A percentile compares a stretch with the other conserved stretches of the same genome.
These are phyloP conservation scores for Annulohypoxylon nitens DNA, from an alignment of 495 filamentous ascomycete genomes.

Conservation along the genomic window DNA sequence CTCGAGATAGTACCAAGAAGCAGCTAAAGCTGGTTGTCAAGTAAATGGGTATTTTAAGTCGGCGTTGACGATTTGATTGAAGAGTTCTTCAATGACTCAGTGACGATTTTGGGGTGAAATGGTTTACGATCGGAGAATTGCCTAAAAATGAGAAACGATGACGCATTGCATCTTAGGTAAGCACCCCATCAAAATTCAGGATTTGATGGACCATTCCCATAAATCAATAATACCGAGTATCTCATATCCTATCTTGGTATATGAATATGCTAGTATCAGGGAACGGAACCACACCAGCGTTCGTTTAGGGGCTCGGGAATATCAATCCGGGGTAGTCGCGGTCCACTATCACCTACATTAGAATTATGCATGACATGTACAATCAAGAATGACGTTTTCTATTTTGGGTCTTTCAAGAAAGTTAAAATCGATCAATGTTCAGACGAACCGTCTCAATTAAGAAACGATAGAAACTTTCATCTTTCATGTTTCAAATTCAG, in stretches of 20 bases:
- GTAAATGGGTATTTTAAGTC: background rate
- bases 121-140: background rate
- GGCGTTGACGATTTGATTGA: background rate
- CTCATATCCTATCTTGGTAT: background rate
- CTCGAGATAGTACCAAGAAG: background rate
- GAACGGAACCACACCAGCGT: slow-evolving; percentile 7
- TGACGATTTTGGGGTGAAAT: background rate
- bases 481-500: background rate
- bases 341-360: slow-evolving; percentile 22
- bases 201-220: background rate
- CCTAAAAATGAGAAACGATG: slow-evolving; percentile 6
- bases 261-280: background rate
- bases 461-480: background rate
- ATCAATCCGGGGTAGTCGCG: slow-evolving; percentile 14
- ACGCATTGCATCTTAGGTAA: background rate
- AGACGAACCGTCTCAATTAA: background rate
- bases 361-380: slow-evolving; percentile 9
- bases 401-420: background rate
- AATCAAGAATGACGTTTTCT: slow-evolving; percentile 7
- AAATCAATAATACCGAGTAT: background rate
- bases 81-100: background rate
- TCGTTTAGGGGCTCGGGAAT: slow-evolving; percentile 5
- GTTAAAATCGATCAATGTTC: background rate
- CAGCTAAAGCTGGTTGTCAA: background rate
- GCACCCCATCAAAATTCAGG: background rate